phyloP scores from a whole-genome alignment of 2,329 filamentous ascomycete species.

The Esteya vermicola region DNA sequence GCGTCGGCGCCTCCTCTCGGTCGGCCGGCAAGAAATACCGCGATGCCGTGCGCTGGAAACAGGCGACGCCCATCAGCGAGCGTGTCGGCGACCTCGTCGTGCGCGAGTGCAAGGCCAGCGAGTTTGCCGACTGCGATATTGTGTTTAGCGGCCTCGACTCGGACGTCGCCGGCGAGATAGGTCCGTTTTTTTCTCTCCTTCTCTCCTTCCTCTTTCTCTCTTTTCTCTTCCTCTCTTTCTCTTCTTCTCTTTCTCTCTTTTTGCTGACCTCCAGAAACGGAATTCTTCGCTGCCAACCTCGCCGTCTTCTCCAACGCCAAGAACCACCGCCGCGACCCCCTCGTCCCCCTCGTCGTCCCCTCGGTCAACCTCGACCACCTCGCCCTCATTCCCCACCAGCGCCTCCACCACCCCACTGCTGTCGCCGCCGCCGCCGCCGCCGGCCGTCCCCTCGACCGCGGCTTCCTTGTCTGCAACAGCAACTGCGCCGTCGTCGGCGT shows the following conservation, averaged over 20 bases:
- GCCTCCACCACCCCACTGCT: conserved; percentile 42
- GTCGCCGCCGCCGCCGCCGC: neutral
- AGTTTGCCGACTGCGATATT: conserved; percentile 82
- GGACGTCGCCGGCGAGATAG: conserved; percentile 82
- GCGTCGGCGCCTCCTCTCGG: conserved; percentile 75
- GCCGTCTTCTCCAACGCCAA: conserved; percentile 96
- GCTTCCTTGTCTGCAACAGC: conserved; percentile 93
- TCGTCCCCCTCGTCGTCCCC: conserved; percentile 86
- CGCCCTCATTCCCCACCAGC: conserved; percentile 78
- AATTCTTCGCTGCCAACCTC: conserved; percentile 76
- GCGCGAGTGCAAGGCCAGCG: conserved; percentile 65
- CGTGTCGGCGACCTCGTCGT: conserved; percentile 65
- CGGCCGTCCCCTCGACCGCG: conserved; percentile 47
- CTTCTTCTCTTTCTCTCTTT: too few species aligned
- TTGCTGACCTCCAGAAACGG: conserved; percentile 49
- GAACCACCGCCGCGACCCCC: conserved; percentile 83
- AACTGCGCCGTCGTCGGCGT: conserved; percentile 97
- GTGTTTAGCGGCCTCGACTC: conserved; percentile 88
- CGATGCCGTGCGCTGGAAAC: conserved; percentile 93
- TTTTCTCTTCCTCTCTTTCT: neutral
- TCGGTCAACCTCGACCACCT: conserved; percentile 87
- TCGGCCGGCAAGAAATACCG: conserved; percentile 90
- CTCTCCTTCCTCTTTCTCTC: neutral
- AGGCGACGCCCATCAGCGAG: conserved; percentile 66
- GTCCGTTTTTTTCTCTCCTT: conserved; percentile 25